These are phyloP conservation scores for Elsinoe australis DNA, from an alignment of 2,329 filamentous ascomycete genomes.

Conservation along the genomic window DNA sequence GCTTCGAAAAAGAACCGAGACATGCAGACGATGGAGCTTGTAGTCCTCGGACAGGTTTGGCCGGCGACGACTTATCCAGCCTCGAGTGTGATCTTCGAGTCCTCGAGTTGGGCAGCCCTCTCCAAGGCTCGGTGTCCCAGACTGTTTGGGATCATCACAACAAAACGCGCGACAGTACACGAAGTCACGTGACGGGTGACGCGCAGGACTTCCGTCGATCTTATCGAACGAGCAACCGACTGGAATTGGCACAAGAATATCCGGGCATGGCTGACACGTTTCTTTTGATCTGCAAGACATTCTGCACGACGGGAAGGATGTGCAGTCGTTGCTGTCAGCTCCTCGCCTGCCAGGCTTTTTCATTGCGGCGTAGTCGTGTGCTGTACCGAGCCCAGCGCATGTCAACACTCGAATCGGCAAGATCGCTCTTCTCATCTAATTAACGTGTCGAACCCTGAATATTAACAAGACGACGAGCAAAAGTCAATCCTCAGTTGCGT, in stretches of 20 bases:
- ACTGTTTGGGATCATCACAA: conserved; percentile 11
- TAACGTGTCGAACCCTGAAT: conserved; percentile 14
- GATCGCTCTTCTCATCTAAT: background rate
- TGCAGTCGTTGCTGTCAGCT: background rate
- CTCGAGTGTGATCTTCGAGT: too few species aligned
- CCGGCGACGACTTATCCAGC: too few species aligned
- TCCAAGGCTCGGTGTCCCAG: too few species aligned
- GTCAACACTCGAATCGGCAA: conserved; percentile 2
- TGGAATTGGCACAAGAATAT: background rate
- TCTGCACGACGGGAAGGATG: conserved; percentile 1
- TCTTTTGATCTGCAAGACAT: conserved; percentile 8
- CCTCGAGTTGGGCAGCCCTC: too few species aligned
- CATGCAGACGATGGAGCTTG: too few species aligned
- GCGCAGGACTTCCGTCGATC: conserved; percentile 6
- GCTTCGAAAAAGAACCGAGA: too few species aligned
- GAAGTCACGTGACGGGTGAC: conserved; percentile 9
- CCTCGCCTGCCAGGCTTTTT: background rate
- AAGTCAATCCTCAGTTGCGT: conserved; percentile 4
- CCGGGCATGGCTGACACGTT: background rate
- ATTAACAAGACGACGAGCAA: background rate
- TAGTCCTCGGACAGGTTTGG: too few species aligned
- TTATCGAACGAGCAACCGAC: background rate
- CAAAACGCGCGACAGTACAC: conserved; percentile 14
- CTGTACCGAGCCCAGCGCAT: too few species aligned
- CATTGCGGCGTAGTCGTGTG: too few species aligned